Conservation (phyloP, 1,284 basidiomycete genomes). For the Clitocybe nebularis region DNA sequence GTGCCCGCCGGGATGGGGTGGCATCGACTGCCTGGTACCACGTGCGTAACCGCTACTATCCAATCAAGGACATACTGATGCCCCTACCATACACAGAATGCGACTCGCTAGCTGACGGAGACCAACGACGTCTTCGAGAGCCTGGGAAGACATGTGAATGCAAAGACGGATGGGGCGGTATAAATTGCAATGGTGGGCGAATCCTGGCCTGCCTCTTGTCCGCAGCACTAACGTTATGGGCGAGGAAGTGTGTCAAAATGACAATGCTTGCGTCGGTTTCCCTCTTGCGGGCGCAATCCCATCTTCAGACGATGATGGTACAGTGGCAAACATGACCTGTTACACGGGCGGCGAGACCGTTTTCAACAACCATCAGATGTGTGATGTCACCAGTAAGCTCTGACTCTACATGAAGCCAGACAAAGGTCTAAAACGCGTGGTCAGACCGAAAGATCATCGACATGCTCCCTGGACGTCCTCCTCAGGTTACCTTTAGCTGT, state of each 20-base stretch:
- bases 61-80: background rate
- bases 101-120: constrained; percentile 87
- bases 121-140: constrained; percentile 77
- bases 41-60: constrained; percentile 43
- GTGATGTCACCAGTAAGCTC: constrained; percentile 89
- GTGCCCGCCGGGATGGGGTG: constrained; percentile 89
- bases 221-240: no score
- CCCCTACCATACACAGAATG: constrained; percentile 66
- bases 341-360: constrained; percentile 91
- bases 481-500: constrained; percentile 95
- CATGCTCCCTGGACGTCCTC: constrained; percentile 82
- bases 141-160: constrained; percentile 81
- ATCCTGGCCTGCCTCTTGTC: no score
- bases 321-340: constrained; percentile 81
- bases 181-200: constrained; percentile 91
- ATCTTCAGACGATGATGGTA: constrained; percentile 34
- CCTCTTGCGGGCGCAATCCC: constrained; percentile 54
- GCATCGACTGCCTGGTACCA: constrained; percentile 83
- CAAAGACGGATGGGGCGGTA: constrained; percentile 90
- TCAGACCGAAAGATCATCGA: constrained; percentile 86
- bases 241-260: constrained; percentile 83
- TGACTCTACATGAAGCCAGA: background rate
- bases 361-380: constrained; percentile 94
- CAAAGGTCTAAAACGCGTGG: background rate
- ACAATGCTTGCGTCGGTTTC: constrained; percentile 76